Percentiles rank a stretch among this genome's conserved stretches.
phyloP scores from a whole-genome alignment of 495 filamentous ascomycete species.

The Rostrohypoxylon terebratum region DNA sequence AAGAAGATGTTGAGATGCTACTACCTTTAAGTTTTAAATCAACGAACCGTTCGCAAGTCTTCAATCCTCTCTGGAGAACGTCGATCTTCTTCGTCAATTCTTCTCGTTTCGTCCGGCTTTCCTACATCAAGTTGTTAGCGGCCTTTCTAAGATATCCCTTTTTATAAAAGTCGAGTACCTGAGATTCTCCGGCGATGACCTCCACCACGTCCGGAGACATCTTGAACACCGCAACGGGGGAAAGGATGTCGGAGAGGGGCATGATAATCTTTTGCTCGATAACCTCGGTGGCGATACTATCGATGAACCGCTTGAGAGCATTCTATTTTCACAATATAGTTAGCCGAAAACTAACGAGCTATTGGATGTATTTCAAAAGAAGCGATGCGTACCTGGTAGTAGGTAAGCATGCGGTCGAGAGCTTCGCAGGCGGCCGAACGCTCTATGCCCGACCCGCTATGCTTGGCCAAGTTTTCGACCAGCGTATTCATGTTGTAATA shows the following conservation, averaged over 20 bases:
- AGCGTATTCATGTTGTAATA: constrained; percentile 43
- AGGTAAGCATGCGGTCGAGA: constrained; percentile 63
- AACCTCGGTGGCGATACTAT: constrained; percentile 69
- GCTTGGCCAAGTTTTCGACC: constrained; percentile 39
- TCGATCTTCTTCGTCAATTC: constrained; percentile 64
- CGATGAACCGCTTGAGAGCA: constrained; percentile 70
- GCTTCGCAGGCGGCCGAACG: constrained; percentile 59
- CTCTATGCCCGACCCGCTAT: constrained; percentile 54
- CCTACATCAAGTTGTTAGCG: constrained; percentile 7
- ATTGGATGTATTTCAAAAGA: constrained; percentile 27
- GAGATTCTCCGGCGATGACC: constrained; percentile 67
- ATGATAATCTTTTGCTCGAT: constrained; percentile 70
- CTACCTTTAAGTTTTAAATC: constrained; percentile 36
- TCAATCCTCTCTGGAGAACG: constrained; percentile 61
- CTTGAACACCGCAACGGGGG: constrained; percentile 39
- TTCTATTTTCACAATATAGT: constrained; percentile 58
- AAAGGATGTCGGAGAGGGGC: constrained; percentile 56
- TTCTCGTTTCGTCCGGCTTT: constrained; percentile 59
- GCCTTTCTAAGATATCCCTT: too few relatives aligned
- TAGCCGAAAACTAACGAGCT: constrained; percentile 8
- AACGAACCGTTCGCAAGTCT: constrained; percentile 62
- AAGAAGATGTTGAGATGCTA: neutral
- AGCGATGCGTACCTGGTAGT: constrained; percentile 59
- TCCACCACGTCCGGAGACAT: constrained; percentile 57
- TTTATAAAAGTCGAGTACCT: constrained; percentile 16